Percentiles rank a stretch among this genome's conserved stretches.
Conservation (phyloP, 2,329 filamentous ascomycete genomes). For the Hirsutella thompsonii region DNA sequence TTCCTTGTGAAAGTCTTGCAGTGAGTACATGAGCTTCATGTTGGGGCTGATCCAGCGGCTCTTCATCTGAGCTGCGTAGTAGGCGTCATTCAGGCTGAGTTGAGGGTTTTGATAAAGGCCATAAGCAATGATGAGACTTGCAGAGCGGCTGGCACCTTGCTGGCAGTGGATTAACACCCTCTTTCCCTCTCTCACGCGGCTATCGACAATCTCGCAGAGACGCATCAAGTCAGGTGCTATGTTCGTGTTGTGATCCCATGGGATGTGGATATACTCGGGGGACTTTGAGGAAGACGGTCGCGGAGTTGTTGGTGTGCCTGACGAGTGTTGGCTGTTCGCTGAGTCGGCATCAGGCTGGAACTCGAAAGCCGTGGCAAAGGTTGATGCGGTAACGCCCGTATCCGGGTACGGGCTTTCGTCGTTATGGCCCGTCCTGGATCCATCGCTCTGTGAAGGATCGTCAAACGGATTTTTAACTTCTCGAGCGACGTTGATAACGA, state of each 20-base stretch:
- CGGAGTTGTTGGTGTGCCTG: constrained; percentile 39
- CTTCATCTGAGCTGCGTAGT: constrained; percentile 66
- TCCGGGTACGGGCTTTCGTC: constrained; percentile 33
- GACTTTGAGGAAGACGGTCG: constrained; percentile 36
- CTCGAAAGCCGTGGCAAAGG: constrained; percentile 49
- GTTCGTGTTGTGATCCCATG: constrained; percentile 81
- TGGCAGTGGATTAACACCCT: constrained; percentile 75
- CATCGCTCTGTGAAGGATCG: constrained; percentile 8
- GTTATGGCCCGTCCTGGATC: constrained; percentile 14
- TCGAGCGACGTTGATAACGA: constrained; percentile 73
- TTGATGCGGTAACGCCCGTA: constrained; percentile 43
- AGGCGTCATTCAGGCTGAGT: constrained; percentile 70
- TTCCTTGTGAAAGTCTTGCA: constrained; percentile 68
- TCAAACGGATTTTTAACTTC: constrained; percentile 69
- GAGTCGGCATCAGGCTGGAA: constrained; percentile 21
- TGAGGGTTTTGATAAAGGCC: constrained; percentile 68
- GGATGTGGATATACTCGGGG: constrained; percentile 78
- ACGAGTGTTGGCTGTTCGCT: constrained; percentile 16
- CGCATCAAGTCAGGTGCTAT: constrained; percentile 65
- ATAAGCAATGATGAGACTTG: constrained; percentile 77
- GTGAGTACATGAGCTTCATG: constrained; percentile 83
- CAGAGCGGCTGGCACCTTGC: constrained; percentile 74
- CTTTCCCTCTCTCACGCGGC: constrained; percentile 58
- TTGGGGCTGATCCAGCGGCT: constrained; percentile 85
- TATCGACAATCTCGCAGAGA: constrained; percentile 65